phyloP scores from a whole-genome alignment of 179 eudicot species.

The Corrigiola litoralis region DNA sequence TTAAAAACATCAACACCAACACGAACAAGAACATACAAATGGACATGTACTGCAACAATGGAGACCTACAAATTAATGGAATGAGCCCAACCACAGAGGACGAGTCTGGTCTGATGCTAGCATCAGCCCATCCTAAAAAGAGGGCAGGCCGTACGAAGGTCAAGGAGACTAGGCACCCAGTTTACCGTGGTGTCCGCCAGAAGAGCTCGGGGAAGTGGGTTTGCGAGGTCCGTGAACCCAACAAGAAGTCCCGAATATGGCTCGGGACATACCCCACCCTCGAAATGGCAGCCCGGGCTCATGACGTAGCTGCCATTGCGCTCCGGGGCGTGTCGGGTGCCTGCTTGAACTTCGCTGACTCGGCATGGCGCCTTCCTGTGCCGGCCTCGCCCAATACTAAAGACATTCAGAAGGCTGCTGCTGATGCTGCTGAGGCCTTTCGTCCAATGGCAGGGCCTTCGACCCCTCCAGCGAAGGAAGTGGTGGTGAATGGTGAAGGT shows the following conservation, averaged over 20 bases:
- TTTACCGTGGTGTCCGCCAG: conserved; percentile 55
- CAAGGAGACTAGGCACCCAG: conserved; percentile 67
- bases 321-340: conserved; percentile 30
- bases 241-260: conserved; percentile 54
- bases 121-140: conserved; percentile 52
- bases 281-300: conserved; percentile 74
- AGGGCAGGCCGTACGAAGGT: conserved; percentile 66
- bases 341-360: conserved; percentile 62
- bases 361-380: conserved; percentile 42
- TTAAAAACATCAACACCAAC: no score
- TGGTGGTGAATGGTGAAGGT: background rate
- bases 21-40: background rate
- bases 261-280: conserved; percentile 58
- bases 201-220: conserved; percentile 64
- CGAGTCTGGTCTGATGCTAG: conserved; percentile 27
- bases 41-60: background rate
- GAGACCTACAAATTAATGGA: background rate
- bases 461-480: no score
- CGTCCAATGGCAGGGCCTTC: conserved; percentile 4
- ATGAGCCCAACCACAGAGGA: conserved; percentile 15
- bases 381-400: conserved; percentile 34
- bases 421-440: conserved; percentile 48
- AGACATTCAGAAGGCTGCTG: conserved; percentile 61
- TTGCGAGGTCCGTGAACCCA: conserved; percentile 60
- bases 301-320: conserved; percentile 59